Percentiles rank a stretch among this genome's conserved stretches.
Evolutionary conservation across 2,329 filamentous ascomycete genomes (phyloP).

Genomic region (Furcasterigmium furcatum): DNA sequence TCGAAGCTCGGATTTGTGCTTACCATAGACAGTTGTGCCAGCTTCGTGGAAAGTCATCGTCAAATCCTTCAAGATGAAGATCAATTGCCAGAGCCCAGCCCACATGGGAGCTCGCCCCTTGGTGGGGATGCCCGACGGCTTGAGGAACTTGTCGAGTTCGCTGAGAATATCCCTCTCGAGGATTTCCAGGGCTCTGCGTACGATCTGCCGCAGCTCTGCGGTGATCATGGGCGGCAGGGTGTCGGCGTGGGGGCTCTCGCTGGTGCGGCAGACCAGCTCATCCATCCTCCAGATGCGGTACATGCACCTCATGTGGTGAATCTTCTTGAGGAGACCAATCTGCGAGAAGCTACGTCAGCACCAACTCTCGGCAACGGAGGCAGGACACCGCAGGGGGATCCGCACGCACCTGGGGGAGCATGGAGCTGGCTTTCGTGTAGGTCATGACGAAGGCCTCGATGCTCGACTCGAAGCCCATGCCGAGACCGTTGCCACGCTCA

Average conservation of each 20-base stretch:
- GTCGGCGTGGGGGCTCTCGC: constrained; percentile 1
- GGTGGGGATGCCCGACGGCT: constrained; percentile 4
- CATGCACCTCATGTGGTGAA: constrained; percentile 45
- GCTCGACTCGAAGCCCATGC: constrained; percentile 4
- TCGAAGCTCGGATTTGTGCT: not conserved
- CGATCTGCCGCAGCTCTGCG: constrained; percentile 34
- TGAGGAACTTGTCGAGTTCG: constrained; percentile 33
- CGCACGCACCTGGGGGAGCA: constrained; percentile 2
- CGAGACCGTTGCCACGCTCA: not conserved
- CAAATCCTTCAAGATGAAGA: constrained; percentile 45
- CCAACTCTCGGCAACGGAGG: not conserved
- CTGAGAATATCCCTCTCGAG: constrained; percentile 36
- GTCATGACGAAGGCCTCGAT: constrained; percentile 5
- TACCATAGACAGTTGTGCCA: not conserved
- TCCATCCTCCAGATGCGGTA: constrained; percentile 45
- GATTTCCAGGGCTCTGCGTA: constrained; percentile 29
- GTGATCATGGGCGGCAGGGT: constrained; percentile 34
- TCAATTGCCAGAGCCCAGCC: constrained; percentile 46
- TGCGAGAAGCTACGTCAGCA: not conserved
- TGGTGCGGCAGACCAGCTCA: constrained; percentile 35
- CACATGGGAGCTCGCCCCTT: constrained; percentile 41
- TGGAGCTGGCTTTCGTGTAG: constrained; percentile 2
- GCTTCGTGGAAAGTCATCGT: constrained; percentile 22
- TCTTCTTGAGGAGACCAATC: constrained; percentile 33
- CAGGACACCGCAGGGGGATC: not conserved